Evolutionary conservation across 345 rosid genomes (phyloP), one percentile per base, ranked within the genome.

Genomic region (Pugionium cornutum): DNA sequence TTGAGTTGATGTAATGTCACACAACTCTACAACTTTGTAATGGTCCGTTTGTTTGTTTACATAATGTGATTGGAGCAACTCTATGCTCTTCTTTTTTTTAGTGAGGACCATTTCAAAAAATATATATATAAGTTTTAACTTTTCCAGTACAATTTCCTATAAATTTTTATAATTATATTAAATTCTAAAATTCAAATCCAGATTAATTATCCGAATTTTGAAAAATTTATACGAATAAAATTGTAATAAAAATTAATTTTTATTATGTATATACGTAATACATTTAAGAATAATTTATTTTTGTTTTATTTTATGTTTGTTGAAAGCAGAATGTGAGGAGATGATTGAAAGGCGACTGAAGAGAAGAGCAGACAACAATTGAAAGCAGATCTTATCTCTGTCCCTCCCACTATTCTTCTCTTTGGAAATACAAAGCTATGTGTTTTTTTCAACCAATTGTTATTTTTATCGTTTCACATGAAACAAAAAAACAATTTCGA

Each of bases 341-440:
- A 45, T 63, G 72, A 59, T 52, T 73, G 67, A 73, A 52, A 73
- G 72, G 66, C 77, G 72, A 66, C 67, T n/a, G 45, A 59, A 37
- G 59, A 58, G 54, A 58, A 42, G 51, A 49, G 66, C 53, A 66
- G 41, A 66, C 57, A 66, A 65, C 66, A 58, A 43, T 51, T 51
- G 61, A 63, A 55, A 60, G 59, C 72, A 73, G 55, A 59, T 73
- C 77, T 73, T 73, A 73, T 66, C 77, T 66, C 63, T 73, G 59
- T 66, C 55, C 66, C 34, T 64, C 75, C 75, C 75, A 71, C 70
- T 65, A 71, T 65, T 64, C 75, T 29, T 65, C 31, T 50, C 71
- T 72, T 58, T 46, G 58, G 63, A 67, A 73, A 73, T 68, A 73
- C 77, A 73, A 60, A 58, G 66, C 43, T 35, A 51, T 55, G 40